Evolutionary conservation across 2,329 filamentous ascomycete species (phyloP), one percentile per base, ranked within the genome.

Genomic region (Pseudogymnoascus sp.): DNA sequence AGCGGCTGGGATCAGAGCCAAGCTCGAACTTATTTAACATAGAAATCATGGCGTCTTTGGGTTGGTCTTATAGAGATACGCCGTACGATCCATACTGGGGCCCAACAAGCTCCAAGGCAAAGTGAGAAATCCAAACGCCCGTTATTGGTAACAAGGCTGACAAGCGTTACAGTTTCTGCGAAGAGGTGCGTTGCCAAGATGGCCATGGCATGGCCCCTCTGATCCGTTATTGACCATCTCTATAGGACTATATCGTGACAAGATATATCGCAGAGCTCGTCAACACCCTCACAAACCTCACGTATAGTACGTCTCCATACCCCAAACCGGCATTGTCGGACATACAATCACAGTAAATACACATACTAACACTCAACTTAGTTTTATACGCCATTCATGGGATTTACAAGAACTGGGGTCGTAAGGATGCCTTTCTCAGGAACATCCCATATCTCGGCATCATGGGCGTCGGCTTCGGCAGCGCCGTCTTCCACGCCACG

Each of bases 231-330:
- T 46, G 12, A 18, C 36, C 4, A 16, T 10, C 10, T 70, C 7
- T 53, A 40, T 38, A 86, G 74, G 83, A 86, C 69, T 85, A 82
- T 67, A 78, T 76, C 62, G 71, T 84, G 61, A 81, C 79, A 1
- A 68, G 71, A 3, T 83, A 83, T 67, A 74, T 83, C 59, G 82
- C 78, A 34, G 81, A 84, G 66, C 80, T 83, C 65, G 72, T 83
- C 64, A 84, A 83, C 66, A 79, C 81, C 0, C 65, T 83, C 56
- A 82, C 79, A 3, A 84, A 82, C 66, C 61, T 81, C 1, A 75
- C 75, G 5, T 83, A 82, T 66, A 72, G 80, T 82, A 73, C 31
- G 71, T 18, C n/a, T 2, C 31, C 31, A 25, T 38, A 2, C 59
- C 37, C 34, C 34, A 21, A 7, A 3, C 28, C n/a, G 6, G 11